Evolutionary conservation across 169 alveolate species (phyloP).

Genomic region (Plasmodium gaboni): DNA sequence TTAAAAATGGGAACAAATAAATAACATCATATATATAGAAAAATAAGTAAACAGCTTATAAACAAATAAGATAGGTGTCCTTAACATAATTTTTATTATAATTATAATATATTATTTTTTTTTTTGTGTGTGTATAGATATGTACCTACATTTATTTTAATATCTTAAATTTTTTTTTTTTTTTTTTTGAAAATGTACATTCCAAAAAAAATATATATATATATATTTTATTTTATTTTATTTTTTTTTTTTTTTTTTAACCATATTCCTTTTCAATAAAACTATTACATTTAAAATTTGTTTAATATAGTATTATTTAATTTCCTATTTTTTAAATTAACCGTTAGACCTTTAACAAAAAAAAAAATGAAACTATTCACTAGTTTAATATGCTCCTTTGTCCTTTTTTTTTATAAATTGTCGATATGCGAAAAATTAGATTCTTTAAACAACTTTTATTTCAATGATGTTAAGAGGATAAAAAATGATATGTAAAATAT

Average conservation of each 20-base stretch:
- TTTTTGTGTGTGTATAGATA: neutral
- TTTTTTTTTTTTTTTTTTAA: neutral
- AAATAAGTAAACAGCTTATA: too few species aligned
- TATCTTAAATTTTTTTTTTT: neutral
- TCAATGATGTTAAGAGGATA: conserved; percentile 15
- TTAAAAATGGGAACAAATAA: neutral
- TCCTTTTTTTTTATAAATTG: conserved; percentile 14
- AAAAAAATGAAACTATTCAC: conserved; percentile 29
- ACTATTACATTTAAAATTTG: neutral
- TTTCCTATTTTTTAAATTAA: neutral
- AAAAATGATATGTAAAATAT: conserved; percentile 12
- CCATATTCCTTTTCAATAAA: neutral
- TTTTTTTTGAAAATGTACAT: neutral
- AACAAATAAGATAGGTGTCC: too few species aligned
- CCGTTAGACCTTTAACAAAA: neutral
- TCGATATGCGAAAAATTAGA: conserved; percentile 21
- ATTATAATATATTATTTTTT: neutral
- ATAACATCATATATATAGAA: too few species aligned
- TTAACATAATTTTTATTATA: neutral
- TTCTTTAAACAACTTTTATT: conserved; percentile 19
- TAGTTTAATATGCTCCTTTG: conserved; percentile 5
- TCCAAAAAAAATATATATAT: too few species aligned
- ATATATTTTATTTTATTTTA: neutral
- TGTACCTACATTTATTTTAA: conserved; percentile 4
- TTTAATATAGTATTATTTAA: conserved; percentile 3